Conservation (phyloP, 2,329 filamentous ascomycete species). For the Chaetomium sp. region DNA sequence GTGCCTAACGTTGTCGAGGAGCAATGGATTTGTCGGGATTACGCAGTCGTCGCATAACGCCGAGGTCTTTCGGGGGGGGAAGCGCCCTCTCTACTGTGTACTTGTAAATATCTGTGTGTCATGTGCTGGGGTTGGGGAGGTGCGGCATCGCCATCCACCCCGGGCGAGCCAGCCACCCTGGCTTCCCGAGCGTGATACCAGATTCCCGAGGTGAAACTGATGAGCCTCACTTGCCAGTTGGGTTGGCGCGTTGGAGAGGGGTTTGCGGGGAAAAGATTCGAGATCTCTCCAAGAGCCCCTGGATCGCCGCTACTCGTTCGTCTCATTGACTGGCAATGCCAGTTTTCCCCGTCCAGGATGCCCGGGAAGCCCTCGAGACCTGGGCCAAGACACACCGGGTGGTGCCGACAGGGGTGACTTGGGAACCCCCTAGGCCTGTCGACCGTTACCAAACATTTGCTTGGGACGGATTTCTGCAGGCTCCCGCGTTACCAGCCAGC, state of each 20-base stretch:
- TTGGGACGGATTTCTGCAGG: background rate
- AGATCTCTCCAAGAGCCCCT: background rate
- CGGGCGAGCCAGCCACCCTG: slow-evolving; percentile 6
- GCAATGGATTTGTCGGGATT: background rate
- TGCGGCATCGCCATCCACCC: background rate
- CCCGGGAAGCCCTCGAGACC: background rate
- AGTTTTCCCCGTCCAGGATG: background rate
- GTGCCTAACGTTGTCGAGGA: background rate
- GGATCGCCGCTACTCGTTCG: background rate
- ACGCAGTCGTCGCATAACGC: background rate
- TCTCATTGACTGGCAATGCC: background rate
- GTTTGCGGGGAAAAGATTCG: background rate
- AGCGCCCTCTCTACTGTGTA: background rate
- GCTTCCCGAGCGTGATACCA: slow-evolving; percentile 11
- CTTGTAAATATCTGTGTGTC: background rate
- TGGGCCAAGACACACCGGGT: background rate
- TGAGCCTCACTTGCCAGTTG: slow-evolving; percentile 6
- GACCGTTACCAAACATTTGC: slow-evolving; percentile 6
- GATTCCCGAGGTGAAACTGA: slow-evolving; percentile 10
- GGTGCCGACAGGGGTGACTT: slow-evolving; percentile 6
- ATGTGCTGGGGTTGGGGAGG: background rate
- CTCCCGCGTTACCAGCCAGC: background rate
- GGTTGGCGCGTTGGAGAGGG: background rate
- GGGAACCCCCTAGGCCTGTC: background rate
- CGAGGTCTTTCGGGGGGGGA: background rate